These are phyloP conservation scores for Suillus hirtellus DNA, from an alignment of 768 basidiomycete species.

Conservation along the genomic window DNA sequence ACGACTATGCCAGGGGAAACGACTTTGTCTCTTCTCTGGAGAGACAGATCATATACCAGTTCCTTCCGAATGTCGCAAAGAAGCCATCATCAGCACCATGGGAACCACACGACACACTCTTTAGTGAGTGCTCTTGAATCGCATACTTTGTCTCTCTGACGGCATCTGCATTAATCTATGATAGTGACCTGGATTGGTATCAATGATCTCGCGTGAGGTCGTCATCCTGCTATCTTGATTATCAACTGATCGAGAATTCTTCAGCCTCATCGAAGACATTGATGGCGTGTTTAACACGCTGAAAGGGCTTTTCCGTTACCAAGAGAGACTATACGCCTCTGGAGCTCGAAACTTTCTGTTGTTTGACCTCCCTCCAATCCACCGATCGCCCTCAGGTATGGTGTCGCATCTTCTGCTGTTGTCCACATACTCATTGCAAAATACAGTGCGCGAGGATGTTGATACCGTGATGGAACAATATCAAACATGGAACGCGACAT, in stretches of 20 bases:
- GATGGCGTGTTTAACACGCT: conserved; percentile 27
- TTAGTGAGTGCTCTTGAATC: conserved; percentile 36
- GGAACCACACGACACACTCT: conserved; percentile 44
- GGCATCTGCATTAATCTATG: neutral
- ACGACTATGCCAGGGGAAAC: conserved; percentile 60
- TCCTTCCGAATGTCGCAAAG: conserved; percentile 39
- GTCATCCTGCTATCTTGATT: neutral
- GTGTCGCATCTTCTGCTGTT: conserved; percentile 19
- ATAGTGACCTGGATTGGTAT: conserved; percentile 68
- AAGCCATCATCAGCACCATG: conserved; percentile 42
- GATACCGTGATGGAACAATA: neutral
- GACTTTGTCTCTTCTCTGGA: conserved; percentile 43
- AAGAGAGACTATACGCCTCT: conserved; percentile 48
- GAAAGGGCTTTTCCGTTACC: conserved; percentile 41
- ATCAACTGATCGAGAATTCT: neutral
- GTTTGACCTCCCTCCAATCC: conserved; percentile 58
- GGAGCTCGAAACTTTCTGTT: conserved; percentile 60
- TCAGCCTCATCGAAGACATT: neutral
- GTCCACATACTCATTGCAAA: neutral
- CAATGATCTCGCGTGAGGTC: conserved; percentile 59
- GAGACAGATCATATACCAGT: conserved; percentile 40
- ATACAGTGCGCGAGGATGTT: neutral
- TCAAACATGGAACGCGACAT: conserved; percentile 47
- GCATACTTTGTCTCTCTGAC: neutral
- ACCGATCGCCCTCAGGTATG: conserved; percentile 39